Evolutionary conservation across 768 basidiomycete species (phyloP), one percentile per base, ranked within the genome.

Genomic region (Xerocomus spinulosus): DNA sequence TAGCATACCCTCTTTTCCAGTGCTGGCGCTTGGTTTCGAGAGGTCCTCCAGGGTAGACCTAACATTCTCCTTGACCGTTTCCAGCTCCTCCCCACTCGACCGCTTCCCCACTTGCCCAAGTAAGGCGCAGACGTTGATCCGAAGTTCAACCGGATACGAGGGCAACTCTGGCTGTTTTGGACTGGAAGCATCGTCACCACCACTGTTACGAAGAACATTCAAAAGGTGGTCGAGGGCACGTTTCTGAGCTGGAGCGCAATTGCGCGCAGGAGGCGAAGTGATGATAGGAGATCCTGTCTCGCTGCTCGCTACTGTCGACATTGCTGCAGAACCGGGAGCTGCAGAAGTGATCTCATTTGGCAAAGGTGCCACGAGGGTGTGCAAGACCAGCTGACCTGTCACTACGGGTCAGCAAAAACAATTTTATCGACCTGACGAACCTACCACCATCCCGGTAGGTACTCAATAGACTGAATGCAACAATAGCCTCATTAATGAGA

Each of bases 401-500:
- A 57, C 37, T 34, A 49, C 44, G 38, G 17, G 29, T 57, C n/a
- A 56, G 37, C 38, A 46, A 21, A 36, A 34, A 41, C 40, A 21
- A 5, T 41, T 8, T 38, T 26, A 34, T 23, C 34, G 7, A 35
- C 25, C 0, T 18, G 21, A 30, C 2, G 15, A 14, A 67, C 81
- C 53, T 66, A 87, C 91, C 82, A 51, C 85, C 88, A 39, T 72
- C 66, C 23, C 72, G 72, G 33, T 81, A 77, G 10, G 82, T 82
- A 45, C 82, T 82, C 49, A 97, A 67, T 42, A 97, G 64, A 34
- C 84, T 88, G 50, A 95, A 68, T 4, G 89, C 88, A 35, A 96
- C 80, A 18, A 94, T 74, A 2, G 85, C 89, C 65, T 98, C 95
- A 56, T 92, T 95, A 45, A 96, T 78, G 26, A 98, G 74, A 33